Evolutionary conservation across 2,329 filamentous ascomycete genomes (phyloP).

Genomic region (Colletotrichum cordylinicola): DNA sequence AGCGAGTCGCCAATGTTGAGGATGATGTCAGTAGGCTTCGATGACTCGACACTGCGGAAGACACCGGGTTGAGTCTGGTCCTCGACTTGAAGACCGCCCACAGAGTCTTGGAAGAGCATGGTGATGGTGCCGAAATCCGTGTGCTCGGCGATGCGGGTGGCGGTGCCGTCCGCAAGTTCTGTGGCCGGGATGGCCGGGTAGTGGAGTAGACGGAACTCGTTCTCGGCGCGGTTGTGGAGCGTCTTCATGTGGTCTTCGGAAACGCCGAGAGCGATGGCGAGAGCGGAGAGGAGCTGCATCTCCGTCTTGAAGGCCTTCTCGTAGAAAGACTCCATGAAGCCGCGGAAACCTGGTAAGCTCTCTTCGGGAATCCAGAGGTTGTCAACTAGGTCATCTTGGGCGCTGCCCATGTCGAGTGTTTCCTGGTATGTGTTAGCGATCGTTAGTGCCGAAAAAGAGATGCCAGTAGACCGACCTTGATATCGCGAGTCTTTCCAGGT

Average conservation of each 20-base stretch:
- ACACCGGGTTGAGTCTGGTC: slow-evolving; percentile 29
- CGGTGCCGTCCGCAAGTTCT: slow-evolving; percentile 32
- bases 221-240: slow-evolving; percentile 15
- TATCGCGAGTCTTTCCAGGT: neutral
- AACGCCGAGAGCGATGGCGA: slow-evolving; percentile 38
- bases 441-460: neutral
- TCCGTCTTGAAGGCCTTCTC: slow-evolving; percentile 32
- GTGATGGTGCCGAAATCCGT: slow-evolving; percentile 39
- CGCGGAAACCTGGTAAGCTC: slow-evolving; percentile 40
- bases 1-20: slow-evolving; percentile 46
- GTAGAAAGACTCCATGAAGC: slow-evolving; percentile 35
- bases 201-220: slow-evolving; percentile 23
- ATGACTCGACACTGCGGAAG: slow-evolving; percentile 29
- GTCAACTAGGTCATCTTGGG: neutral
- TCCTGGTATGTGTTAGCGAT: neutral
- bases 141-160: slow-evolving; percentile 33
- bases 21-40: slow-evolving; percentile 34
- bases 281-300: slow-evolving; percentile 31
- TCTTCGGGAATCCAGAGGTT: slow-evolving; percentile 46
- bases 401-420: neutral
- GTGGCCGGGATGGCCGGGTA: slow-evolving; percentile 38
- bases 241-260: slow-evolving; percentile 21
- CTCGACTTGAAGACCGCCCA: slow-evolving; percentile 33
- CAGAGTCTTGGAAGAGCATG: slow-evolving; percentile 34
- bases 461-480: neutral